A percentile compares a stretch with the other conserved stretches of the same genome.
Evolutionary conservation across 1,284 basidiomycete genomes (phyloP).

Genomic region (Kwoniella shivajii): DNA sequence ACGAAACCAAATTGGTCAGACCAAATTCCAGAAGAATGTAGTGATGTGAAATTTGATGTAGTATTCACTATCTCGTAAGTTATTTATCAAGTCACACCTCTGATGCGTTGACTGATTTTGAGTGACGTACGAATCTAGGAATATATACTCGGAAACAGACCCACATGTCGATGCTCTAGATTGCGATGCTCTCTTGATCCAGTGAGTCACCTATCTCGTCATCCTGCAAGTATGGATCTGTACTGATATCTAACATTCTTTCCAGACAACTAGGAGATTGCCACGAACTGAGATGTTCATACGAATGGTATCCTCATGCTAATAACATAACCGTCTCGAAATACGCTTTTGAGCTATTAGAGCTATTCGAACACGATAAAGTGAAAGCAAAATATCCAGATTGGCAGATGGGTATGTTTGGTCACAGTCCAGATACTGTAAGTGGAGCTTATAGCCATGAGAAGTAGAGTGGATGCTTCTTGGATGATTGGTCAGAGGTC

Average conservation of each 20-base stretch:
- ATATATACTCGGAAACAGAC: conserved; percentile 50
- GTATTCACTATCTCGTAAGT: conserved; percentile 52
- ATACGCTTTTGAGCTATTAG: conserved; percentile 53
- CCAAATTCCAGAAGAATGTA: conserved; percentile 27
- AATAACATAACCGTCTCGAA: conserved; percentile 55
- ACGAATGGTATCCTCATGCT: conserved; percentile 53
- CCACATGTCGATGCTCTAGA: conserved; percentile 48
- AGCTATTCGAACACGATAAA: conserved; percentile 48
- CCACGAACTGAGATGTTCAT: conserved; percentile 43
- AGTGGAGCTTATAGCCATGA: conserved; percentile 1
- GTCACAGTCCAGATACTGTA: conserved; percentile 52
- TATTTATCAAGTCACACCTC: neutral
- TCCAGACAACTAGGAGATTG: conserved; percentile 52
- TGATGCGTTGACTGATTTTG: neutral
- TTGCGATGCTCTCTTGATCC: conserved; percentile 50
- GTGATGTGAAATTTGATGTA: conserved; percentile 40
- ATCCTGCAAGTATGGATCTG: neutral
- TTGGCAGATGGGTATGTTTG: conserved; percentile 50
- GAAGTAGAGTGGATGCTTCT: neutral
- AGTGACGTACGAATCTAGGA: conserved; percentile 23
- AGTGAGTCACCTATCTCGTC: conserved; percentile 32
- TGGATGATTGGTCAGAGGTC: neutral
- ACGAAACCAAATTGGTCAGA: conserved; percentile 22
- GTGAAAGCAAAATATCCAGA: conserved; percentile 42
- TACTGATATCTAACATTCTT: neutral